These are phyloP conservation scores for Aaosphaeria pasadenensis DNA, from an alignment of 2,329 filamentous ascomycete species.

Conservation along the genomic window DNA sequence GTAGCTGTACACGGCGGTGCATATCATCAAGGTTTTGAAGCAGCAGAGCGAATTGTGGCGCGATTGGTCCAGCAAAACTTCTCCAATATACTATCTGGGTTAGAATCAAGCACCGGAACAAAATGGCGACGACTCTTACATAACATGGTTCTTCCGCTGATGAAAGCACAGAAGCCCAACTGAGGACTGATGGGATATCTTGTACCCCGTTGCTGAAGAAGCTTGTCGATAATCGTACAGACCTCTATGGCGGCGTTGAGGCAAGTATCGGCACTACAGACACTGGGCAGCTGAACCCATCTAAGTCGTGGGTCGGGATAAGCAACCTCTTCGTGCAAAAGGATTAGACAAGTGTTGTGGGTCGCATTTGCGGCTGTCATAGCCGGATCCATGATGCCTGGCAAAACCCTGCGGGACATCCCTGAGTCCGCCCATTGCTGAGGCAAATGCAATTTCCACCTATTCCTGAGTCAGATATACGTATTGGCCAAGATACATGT, in stretches of 20 bases:
- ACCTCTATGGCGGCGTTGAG: background rate
- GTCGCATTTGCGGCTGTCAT: conserved; percentile 5
- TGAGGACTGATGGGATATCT: conserved; percentile 1
- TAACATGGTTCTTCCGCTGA: conserved; percentile 1
- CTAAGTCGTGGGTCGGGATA: conserved; percentile 1
- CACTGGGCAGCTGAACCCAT: conserved; percentile 2
- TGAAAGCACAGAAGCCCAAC: conserved; percentile 4
- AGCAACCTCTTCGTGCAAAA: conserved; percentile 1
- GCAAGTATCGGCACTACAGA: conserved; percentile 1
- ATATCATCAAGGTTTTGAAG: background rate
- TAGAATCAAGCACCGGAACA: too few relatives aligned
- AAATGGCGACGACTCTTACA: too few relatives aligned
- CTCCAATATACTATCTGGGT: too few relatives aligned
- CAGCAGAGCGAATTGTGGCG: background rate
- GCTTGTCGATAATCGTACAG: conserved; percentile 1
- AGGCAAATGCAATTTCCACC: background rate
- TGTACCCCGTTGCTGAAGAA: background rate
- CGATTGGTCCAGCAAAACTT: too few relatives aligned
- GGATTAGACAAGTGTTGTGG: conserved; percentile 2
- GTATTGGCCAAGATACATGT: too few relatives aligned
- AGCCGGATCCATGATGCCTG: conserved; percentile 3
- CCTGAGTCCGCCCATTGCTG: conserved; percentile 5
- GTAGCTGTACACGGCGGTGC: background rate
- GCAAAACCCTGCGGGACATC: conserved; percentile 1
- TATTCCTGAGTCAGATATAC: background rate